Evolutionary conservation across 225 moss, liverwort and hornwort species (phyloP), one percentile per base, ranked within the genome.

Genomic region (Marchantia paleacea): DNA sequence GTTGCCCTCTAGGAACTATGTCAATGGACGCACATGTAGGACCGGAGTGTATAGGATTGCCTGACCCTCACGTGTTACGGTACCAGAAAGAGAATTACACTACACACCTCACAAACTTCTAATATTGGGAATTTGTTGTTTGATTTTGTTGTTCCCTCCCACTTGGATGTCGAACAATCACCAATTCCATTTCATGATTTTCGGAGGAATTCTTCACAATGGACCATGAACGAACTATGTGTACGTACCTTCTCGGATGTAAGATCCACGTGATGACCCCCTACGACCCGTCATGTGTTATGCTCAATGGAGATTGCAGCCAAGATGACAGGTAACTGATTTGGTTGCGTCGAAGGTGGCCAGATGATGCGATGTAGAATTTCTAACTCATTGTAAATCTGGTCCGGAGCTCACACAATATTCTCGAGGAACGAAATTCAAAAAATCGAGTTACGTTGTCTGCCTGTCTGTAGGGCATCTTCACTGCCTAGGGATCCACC

Each of bases 391-490:
- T 22, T 62, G 62, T 62, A 39, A 39, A 39, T 39, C 39, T 39
- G 4, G 61, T 61, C 61, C 22, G 18, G 7, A 16, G 19, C 16
- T 61, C 61, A 7, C 10, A 25, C 64, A 10, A 64, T 64, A 9
- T 26, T 26, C 64, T 25, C 8, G 0, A 64, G 6, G 66, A 62
- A 62, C n/a, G n/a, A 24, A n/a, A 62, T 22, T 24, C 22, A 62
- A 62, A 16, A 62, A 62, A 8, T 71, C 51, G 19, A 49, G 9
- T 71, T 71, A 19, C 22, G 10, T 14, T 22, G 30, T 25, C 29
- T 66, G 69, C 69, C 19, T 70, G 49, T 22, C 72, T 49, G 72
- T 72, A 51, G 22, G 50, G 72, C 50, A 72, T 72, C 72, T 72
- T 29, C 51, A n/a, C 9, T 51, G 7, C 12, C 51, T 72, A 2